Evolutionary conservation across 176 grass and related monocot species (phyloP), one percentile per base, ranked within the genome.

Genomic region (Oryza brachyantha): DNA sequence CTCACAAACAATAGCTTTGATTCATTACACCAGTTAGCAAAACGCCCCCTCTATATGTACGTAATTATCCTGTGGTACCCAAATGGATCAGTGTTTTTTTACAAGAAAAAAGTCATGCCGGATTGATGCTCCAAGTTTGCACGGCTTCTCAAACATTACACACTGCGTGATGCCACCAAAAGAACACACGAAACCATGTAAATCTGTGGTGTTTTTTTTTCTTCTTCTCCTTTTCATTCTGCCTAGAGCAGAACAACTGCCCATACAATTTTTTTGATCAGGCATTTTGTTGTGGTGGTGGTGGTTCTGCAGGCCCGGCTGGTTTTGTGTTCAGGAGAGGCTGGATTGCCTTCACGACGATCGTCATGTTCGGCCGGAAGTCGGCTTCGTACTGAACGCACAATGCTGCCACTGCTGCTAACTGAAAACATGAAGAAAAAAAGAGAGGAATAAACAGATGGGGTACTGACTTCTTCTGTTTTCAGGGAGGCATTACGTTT

Each of bases 301-400:
- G 80, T 12, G 84, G 45, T 14, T 57, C 76, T 24, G 64, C 34
- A 8, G 76, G 66, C 42, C 31, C 81, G 11, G 74, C 59, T n/a
- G 77, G 89, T 77, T 91, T 91, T 0, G 77, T 34, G 66, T 84
- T 91, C 32, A 95, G 89, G 85, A 95, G 93, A 70, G 93, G 93
- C 60, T 89, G 84, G 69, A 95, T 88, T 4, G 93, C 89, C 80
- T 95, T 95, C 37, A 95, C 93, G 0, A 95, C 93, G 22, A 95
- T 95, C 16, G 89, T 95, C 93, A 95, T 95, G 86, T 95, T 95
- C 0, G 93, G 93, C n/a, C 93, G 86, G 76, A 95, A 95, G 77
- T 95, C 93, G 1, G 93, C 72, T 78, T 95, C 93, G 0, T 95
- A 95, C 76, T 95, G 89, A 25, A 95, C 84, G 59, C 93, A 95